Evolutionary conservation across 2,329 filamentous ascomycete genomes (phyloP).

Genomic region (Akanthomyces lecanii): DNA sequence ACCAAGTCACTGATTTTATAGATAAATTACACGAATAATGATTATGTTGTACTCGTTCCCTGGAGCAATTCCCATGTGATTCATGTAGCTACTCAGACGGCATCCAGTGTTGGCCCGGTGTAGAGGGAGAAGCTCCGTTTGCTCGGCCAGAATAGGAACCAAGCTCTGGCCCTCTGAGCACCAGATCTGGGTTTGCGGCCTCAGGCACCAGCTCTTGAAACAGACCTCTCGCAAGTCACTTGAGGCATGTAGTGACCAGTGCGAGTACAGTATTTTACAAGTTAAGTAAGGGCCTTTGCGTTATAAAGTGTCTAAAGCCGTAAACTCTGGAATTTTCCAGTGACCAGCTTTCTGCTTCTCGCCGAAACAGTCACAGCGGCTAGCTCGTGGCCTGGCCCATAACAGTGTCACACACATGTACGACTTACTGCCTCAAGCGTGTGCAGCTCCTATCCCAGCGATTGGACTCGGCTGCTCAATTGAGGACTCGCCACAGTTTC

Average conservation of each 20-base stretch:
- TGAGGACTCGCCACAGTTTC: not conserved
- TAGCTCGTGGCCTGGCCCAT: not conserved
- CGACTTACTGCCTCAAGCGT: not conserved
- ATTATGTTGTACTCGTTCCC: not conserved
- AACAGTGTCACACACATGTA: not conserved
- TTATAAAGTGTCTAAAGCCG: no score
- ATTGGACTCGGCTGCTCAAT: not conserved
- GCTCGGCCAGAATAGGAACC: slow-evolving; percentile 9
- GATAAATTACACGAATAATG: not conserved
- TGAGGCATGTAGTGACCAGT: not conserved
- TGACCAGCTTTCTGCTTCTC: not conserved
- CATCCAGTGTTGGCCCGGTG: slow-evolving; percentile 1
- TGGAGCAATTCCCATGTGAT: not conserved
- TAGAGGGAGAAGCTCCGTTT: not conserved
- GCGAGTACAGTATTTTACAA: no score
- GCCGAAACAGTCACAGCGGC: not conserved
- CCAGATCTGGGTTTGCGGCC: not conserved
- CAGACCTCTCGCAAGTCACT: not conserved
- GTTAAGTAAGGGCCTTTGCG: no score
- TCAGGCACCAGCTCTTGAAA: not conserved
- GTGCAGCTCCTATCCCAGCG: no score
- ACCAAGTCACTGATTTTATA: not conserved
- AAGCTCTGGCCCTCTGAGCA: not conserved
- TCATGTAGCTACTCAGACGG: not conserved
- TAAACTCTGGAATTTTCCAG: no score